A percentile compares a stretch with the other conserved stretches of the same genome.
These are phyloP conservation scores for Xanthoceras sorbifolium DNA, from an alignment of 345 rosid genomes.

Conservation along the genomic window DNA sequence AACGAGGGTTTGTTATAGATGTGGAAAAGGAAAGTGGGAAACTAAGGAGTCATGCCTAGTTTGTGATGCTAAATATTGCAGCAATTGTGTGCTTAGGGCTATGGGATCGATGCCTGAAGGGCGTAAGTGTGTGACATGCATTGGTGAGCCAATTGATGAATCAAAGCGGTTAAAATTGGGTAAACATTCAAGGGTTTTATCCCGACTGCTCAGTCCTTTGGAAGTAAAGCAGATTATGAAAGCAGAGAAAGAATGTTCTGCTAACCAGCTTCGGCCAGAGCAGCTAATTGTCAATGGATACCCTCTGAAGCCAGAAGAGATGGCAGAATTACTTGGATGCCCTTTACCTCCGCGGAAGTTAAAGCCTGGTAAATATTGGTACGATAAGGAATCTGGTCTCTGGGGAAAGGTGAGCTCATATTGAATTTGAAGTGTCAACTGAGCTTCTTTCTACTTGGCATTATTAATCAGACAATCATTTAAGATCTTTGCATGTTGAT, in stretches of 20 bases:
- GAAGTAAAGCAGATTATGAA: constrained; percentile 99
- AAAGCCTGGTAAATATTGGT: constrained; percentile 97
- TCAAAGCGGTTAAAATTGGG: constrained; percentile 77
- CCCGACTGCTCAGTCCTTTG: constrained; percentile 82
- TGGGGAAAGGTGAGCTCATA: constrained; percentile 83
- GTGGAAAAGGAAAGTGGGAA: constrained; percentile 96
- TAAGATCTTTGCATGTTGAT: constrained; percentile 23
- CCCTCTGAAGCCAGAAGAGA: constrained; percentile 85
- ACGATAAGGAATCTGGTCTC: constrained; percentile 94
- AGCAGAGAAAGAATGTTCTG: constrained; percentile 91
- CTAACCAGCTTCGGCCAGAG: constrained; percentile 95
- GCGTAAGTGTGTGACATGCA: constrained; percentile 91
- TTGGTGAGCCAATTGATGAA: constrained; percentile 81
- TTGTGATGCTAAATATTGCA: constrained; percentile 88
- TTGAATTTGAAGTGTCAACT: constrained; percentile 11
- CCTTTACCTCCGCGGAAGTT: constrained; percentile 78
- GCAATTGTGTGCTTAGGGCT: constrained; percentile 92
- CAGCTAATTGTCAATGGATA: constrained; percentile 83
- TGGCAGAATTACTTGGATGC: constrained; percentile 80
- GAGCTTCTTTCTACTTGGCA: constrained; percentile 16
- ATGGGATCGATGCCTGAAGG: constrained; percentile 99
- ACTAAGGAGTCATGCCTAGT: constrained; percentile 88
- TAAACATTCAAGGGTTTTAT: constrained; percentile 70
- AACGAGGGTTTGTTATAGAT: constrained; percentile 68
- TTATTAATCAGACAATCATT: background rate